Evolutionary conservation across 129 eudicot genomes (phyloP).

Genomic region (Centaurea solstitialis): DNA sequence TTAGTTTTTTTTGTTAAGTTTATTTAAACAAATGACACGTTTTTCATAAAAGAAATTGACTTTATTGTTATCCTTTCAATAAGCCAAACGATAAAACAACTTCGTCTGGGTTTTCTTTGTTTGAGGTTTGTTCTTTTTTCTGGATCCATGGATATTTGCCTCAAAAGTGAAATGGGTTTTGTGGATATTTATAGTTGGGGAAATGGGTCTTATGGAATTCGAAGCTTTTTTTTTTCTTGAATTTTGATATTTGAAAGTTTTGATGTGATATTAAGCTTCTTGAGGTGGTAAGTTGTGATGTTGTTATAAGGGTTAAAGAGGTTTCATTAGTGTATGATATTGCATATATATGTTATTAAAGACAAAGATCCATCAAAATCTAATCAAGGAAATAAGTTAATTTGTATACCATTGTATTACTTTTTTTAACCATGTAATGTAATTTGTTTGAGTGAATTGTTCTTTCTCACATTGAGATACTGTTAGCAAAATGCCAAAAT

Average conservation of each 20-base stretch:
- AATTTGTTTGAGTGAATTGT: background rate
- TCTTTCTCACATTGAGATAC: background rate
- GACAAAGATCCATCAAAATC: background rate
- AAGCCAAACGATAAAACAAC: background rate
- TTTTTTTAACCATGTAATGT: background rate
- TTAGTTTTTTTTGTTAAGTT: too few species aligned
- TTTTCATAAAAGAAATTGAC: background rate
- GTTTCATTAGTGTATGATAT: too few species aligned
- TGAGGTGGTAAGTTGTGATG: background rate
- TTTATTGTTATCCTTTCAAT: background rate
- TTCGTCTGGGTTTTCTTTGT: too few species aligned
- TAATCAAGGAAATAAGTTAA: too few species aligned
- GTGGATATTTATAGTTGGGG: background rate
- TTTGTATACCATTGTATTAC: background rate
- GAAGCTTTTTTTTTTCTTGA: too few species aligned
- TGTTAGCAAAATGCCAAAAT: background rate
- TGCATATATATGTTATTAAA: background rate
- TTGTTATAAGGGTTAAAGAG: too few species aligned
- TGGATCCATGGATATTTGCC: background rate
- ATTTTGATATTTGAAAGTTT: background rate
- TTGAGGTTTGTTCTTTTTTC: background rate
- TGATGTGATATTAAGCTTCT: background rate
- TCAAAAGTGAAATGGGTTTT: background rate
- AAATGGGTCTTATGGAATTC: too few species aligned
- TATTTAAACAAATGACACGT: background rate